Evolutionary conservation across 108 stramenopile species (phyloP), one percentile per base, ranked within the genome.

Genomic region (Fistulifera solaris): DNA sequence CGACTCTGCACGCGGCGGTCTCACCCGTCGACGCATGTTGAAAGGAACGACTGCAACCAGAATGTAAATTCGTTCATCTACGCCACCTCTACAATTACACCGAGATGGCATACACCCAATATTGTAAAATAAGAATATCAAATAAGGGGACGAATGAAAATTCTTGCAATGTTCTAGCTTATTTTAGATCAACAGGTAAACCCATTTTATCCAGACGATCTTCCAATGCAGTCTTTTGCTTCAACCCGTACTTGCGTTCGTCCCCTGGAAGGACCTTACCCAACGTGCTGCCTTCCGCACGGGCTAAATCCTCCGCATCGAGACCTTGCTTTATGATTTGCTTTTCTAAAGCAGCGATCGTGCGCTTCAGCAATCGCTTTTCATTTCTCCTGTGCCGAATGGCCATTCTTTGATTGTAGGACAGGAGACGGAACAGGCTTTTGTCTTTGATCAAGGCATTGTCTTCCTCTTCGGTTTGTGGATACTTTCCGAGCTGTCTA

Each of bases 381-480:
- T 94, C 93, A 57, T 89, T 91, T 17, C 85, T 67, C 24, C 88
- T 67, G 56, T 90, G 89, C 39, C 89, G 76, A 3, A 87, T 71
- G 10, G 89, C 93, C 93, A 94, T 94, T 38, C 93, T 73, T 59
- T 89, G 84, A 60, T 88, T 83, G 70, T 87, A 88, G 19, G 70
- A 73, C 25, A 94, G 56, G 2, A 84, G 54, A 19, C 80, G 72
- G 66, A 94, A 94, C 53, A 82, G 55, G 11, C 43, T 61, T 56
- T 83, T 85, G 65, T 91, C 94, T 66, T 85, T 81, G 58, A 92
- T 91, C n/a, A 94, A 51, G 1, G 69, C 71, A 8, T 81, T 86
- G 67, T 91, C 89, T 19, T 84, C 78, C 45, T 94, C 88, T 69
- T 90, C 93, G 0, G 89, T 78, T 15, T 85, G 78, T 1, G 94